Conservation (phyloP, 1,139 yeast genomes). For the Saccharomyces hybrid region DNA sequence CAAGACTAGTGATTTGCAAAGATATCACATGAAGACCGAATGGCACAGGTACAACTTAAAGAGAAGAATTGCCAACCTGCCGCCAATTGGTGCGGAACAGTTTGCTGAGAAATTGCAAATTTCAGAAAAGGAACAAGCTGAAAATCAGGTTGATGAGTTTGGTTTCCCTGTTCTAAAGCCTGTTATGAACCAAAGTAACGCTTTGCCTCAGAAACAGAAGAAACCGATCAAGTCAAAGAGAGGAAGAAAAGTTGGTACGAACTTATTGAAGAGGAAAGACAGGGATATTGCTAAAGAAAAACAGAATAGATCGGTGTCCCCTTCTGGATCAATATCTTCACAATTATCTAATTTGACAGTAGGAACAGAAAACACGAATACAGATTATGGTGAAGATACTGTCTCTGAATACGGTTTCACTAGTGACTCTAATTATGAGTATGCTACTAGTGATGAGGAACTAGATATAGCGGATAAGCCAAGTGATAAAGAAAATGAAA, state of each 20-base stretch:
- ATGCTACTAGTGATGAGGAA: slow-evolving; percentile 26
- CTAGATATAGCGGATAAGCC: slow-evolving; percentile 12
- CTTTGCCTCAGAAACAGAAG: background rate
- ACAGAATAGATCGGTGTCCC: slow-evolving; percentile 33
- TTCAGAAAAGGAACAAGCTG: slow-evolving; percentile 35
- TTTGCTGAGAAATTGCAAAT: slow-evolving; percentile 65
- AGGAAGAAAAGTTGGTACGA: background rate
- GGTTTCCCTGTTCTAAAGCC: slow-evolving; percentile 43
- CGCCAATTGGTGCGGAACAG: slow-evolving; percentile 69
- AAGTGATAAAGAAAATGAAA: slow-evolving; percentile 12
- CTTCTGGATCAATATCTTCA: slow-evolving; percentile 47
- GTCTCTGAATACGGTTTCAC: slow-evolving; percentile 43
- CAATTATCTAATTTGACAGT: slow-evolving; percentile 53
- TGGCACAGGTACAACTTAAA: slow-evolving; percentile 93
- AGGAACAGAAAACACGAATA: slow-evolving; percentile 31
- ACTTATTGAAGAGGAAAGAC: background rate
- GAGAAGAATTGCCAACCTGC: slow-evolving; percentile 78
- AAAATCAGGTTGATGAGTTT: slow-evolving; percentile 51
- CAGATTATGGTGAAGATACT: slow-evolving; percentile 41
- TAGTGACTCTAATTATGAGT: slow-evolving; percentile 39
- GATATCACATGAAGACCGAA: slow-evolving; percentile 88
- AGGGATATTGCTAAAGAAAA: background rate
- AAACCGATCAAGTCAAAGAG: background rate
- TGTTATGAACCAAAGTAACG: slow-evolving; percentile 12
- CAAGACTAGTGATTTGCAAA: slow-evolving; percentile 68